Conservation (phyloP, 1,284 basidiomycete genomes). For the Sanghuangporus baumii region DNA sequence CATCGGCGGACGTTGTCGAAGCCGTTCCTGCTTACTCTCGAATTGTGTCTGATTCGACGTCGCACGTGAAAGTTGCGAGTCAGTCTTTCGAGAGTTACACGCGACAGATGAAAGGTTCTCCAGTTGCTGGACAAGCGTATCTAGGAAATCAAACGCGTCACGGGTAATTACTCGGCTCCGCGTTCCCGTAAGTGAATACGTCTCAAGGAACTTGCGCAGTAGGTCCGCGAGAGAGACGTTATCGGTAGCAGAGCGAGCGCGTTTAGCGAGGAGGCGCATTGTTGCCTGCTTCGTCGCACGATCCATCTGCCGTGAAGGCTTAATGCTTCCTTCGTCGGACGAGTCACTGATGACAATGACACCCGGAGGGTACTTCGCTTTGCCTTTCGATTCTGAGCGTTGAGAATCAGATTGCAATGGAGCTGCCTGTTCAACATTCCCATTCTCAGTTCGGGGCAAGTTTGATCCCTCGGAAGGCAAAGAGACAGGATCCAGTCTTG, state of each 20-base stretch:
- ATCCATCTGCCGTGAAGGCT: conserved; percentile 28
- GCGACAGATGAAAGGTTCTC: conserved; percentile 54
- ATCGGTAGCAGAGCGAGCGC: conserved; percentile 42
- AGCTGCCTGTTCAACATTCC: conserved; percentile 21
- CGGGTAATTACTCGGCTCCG: conserved; percentile 61
- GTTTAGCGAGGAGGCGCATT: conserved; percentile 41
- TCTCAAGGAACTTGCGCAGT: conserved; percentile 51
- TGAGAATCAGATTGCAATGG: background rate
- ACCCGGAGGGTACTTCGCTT: conserved; percentile 25
- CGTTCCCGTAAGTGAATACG: conserved; percentile 45
- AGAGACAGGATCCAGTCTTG: background rate
- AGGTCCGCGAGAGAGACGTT: conserved; percentile 46
- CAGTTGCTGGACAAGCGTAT: conserved; percentile 61
- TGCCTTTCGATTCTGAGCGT: background rate
- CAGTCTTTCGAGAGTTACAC: conserved; percentile 30
- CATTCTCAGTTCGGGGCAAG: background rate
- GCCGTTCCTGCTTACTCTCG: background rate
- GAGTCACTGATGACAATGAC: conserved; percentile 43
- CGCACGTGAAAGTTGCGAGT: conserved; percentile 36
- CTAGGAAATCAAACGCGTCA: conserved; percentile 64
- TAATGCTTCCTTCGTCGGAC: conserved; percentile 33
- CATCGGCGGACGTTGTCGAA: background rate
- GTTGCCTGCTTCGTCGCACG: conserved; percentile 47
- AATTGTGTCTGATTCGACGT: background rate
- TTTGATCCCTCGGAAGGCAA: background rate